These are phyloP conservation scores for Chlorella sp. DNA, from an alignment of 139 green algal genomes.

Conservation along the genomic window DNA sequence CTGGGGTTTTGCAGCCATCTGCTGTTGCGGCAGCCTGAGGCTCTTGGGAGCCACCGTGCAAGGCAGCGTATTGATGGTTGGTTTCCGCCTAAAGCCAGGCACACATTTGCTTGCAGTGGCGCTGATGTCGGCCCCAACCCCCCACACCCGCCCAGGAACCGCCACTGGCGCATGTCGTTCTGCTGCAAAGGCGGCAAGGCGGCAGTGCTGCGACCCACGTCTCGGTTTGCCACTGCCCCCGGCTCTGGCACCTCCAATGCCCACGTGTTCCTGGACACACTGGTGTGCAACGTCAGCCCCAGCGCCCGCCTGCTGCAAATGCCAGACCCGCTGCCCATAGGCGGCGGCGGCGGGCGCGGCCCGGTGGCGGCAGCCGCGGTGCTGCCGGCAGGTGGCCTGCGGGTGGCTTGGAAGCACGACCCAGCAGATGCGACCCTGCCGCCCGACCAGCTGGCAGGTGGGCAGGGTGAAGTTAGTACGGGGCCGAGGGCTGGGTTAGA, in stretches of 20 bases:
- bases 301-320: constrained; percentile 48
- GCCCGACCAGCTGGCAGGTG: background rate
- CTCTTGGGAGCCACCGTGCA: no score
- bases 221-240: constrained; percentile 48
- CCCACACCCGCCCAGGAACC: constrained; percentile 43
- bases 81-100: no score
- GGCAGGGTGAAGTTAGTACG: background rate
- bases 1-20: no score
- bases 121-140: background rate
- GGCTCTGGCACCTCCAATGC: constrained; percentile 21
- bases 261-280: constrained; percentile 62
- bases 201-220: constrained; percentile 58
- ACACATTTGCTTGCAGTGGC: no score
- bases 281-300: constrained; percentile 73
- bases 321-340: constrained; percentile 7
- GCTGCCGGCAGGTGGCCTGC: background rate
- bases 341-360: background rate
- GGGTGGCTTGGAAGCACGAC: constrained; percentile 19
- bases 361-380: background rate
- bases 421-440: background rate
- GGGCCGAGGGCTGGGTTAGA: no score
- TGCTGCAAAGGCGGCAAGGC: constrained; percentile 79
- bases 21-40: no score
- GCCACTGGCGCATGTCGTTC: constrained; percentile 78
- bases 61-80: no score